Evolutionary conservation across 140 eudicot species (phyloP), one percentile per base, ranked within the genome.

Genomic region (Anethum foeniculum): DNA sequence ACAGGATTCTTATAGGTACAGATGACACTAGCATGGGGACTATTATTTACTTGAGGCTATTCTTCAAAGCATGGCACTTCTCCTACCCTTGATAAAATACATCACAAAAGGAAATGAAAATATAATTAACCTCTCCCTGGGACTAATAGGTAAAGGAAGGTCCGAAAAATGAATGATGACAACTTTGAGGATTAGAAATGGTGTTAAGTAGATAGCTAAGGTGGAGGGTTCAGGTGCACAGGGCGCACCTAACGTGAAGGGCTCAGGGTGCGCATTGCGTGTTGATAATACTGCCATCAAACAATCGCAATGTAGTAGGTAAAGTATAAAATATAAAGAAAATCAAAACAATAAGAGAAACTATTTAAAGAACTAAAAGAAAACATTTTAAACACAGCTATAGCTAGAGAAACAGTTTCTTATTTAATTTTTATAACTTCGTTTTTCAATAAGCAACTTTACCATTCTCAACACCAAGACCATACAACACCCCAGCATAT

Each of bases 401-500:
- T 41, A 10, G 48, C 76, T 21, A 72, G 16, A 72, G 49, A 36
- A 72, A 38, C 0, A 23, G 32, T 23, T 72, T 23, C 43, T 72
- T 72, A 72, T 72, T 71, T 36, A 71, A 15, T 0, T 71, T 72
- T 38, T 41, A 38, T 72, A 39, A 41, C 77, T 39, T 41, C 11
- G 8, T 21, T 72, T 18, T 72, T 72, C 47, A 72, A 9, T 39
- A 23, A 38, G 34, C 15, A 72, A 41, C 49, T 72, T 72, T 39
- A 6, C 27, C 51, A 39, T 72, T 72, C 34, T 72, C 77, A 72
- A 72, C 77, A 72, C 77, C 77, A 41, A 72, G 77, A 72, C 77
- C 77, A 72, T 72, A 72, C 77, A 72, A 72, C 77, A 72, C 77
- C 8, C 77, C 77, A 72, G 34, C 52, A 72, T 72, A 41, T 41